phyloP scores from a whole-genome alignment of 306 rosid species.

The Canavalia gladiata region DNA sequence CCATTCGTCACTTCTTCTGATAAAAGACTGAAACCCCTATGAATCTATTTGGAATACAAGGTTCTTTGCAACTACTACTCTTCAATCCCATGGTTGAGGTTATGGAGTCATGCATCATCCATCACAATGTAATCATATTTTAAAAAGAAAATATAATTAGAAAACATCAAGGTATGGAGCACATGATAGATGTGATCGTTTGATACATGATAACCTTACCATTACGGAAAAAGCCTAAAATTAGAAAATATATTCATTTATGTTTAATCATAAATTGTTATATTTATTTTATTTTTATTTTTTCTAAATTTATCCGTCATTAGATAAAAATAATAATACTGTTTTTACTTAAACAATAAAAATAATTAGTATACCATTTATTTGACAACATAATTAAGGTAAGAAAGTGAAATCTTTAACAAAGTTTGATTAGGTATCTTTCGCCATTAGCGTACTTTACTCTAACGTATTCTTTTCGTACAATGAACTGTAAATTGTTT shows the following conservation, averaged over 20 bases:
- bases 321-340: too few species aligned
- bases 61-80: neutral
- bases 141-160: neutral
- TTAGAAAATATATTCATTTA: too few species aligned
- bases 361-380: neutral
- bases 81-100: slow-evolving; percentile 20
- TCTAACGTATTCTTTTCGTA: neutral
- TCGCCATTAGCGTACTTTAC: neutral
- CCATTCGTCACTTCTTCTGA: too few species aligned
- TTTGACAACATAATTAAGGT: slow-evolving; percentile 36
- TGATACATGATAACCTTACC: slow-evolving; percentile 6
- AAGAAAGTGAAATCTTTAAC: slow-evolving; percentile 18
- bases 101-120: neutral
- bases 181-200: neutral
- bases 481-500: neutral
- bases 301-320: too few species aligned
- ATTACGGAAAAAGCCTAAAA: too few species aligned
- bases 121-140: slow-evolving; percentile 10
- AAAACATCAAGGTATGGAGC: slow-evolving; percentile 34
- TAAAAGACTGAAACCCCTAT: too few species aligned
- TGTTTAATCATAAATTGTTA: too few species aligned
- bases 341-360: too few species aligned
- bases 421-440: slow-evolving; percentile 21
- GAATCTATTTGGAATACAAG: too few species aligned
- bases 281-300: too few species aligned